Base-by-base conservation (phyloP, 768 basidiomycete species). In the Lyophyllum shimeji region DNA sequence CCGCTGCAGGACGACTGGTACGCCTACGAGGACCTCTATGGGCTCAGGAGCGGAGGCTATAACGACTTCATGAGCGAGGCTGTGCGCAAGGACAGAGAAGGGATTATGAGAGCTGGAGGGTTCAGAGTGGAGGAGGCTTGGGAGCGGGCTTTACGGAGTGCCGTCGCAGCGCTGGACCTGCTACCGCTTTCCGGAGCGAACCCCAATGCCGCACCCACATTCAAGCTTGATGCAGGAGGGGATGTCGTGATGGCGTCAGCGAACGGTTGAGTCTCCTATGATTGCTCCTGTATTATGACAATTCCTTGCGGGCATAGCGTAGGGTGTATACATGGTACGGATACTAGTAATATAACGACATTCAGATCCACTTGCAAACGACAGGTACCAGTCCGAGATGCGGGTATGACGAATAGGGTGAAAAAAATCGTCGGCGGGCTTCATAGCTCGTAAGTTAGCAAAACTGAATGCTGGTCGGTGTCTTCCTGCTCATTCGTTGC, bases 81-180 rank as follows among this genome's bases (percentile, higher is more conserved):
- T 13, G 87, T 93, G 18, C 75, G 88, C 62, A 81, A 82, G 62
- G 90, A 93, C 65, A 72, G 83, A 54, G 89, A 89, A 58, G 89
- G 87, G 13, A 84, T 87, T 61, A 89, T 89, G 87, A 77, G 86
- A 42, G 92, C 84, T 20, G 93, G 92, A 8, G 93, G 93, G 8
- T 95, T 93, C 67, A 77, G 74, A 59, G 76, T 91, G 3, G 85
- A 90, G 58, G 89, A 95, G 67, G 90, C 88, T 43, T 95, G 93
- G 93, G 87, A 89, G 63, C 78, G 93, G 52, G 91, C 90, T 12
- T 67, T 95, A 54, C 74, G 87, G 55, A 83, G 69, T 60, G 87
- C 90, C 5, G 86, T 94, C 21, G 85, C 85, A 34, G 90, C 83
- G 0, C 67, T 95, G 58, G 89, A 90, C 58, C 64, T 90, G 29